Base-by-base conservation (phyloP, 2,329 filamentous ascomycete species). In the Fusarium sp. region DNA sequence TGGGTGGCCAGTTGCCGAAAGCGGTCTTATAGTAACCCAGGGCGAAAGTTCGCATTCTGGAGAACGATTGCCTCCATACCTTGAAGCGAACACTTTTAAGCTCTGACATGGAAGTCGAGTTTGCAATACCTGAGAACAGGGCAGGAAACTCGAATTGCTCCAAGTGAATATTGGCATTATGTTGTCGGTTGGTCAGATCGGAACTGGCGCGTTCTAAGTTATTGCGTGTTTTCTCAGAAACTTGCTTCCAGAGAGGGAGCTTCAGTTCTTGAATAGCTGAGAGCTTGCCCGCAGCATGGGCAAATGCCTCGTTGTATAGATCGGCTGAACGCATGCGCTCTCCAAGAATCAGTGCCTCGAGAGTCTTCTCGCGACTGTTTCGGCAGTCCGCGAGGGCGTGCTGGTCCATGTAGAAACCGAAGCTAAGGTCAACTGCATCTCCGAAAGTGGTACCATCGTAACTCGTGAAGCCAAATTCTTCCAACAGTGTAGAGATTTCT, bases 121-220 rank as follows among this genome's bases (percentile, higher is more conserved):
- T 94, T 74, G 93, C 95, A 68, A 94, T 88, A 33, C 96, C 96
- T 0, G 93, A 88, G 75, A 97, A 98, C 7, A 98, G 82, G 1
- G 92, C 91, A 0, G 94, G 94, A 72, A 97, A 97, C 31, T 97
- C 93, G 71, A 98, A 98, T 63, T 93, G 88, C 58, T 92, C 89
- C n/a, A 98, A 82, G 41, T 92, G 90, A 31, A 83, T 81, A 67
- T 92, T 90, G 68, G 94, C 87, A 52, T 85, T 89, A 63, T 89
- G 85, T 60, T 93, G 86, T 20, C 93, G 88, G 63, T 88, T 89
- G 33, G 91, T 84, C 5, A 98, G 83, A 72, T 97, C 94, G 70
- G 97, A 85, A 48, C 91, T 89, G 3, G 94, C 91, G 63, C 93
- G 88, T 74, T 96, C 93, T 10, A 98, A 82, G n/a, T 92, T 88